Base-by-base conservation (phyloP, 2,329 filamentous ascomycete species). In the Aspergillus sp. region DNA sequence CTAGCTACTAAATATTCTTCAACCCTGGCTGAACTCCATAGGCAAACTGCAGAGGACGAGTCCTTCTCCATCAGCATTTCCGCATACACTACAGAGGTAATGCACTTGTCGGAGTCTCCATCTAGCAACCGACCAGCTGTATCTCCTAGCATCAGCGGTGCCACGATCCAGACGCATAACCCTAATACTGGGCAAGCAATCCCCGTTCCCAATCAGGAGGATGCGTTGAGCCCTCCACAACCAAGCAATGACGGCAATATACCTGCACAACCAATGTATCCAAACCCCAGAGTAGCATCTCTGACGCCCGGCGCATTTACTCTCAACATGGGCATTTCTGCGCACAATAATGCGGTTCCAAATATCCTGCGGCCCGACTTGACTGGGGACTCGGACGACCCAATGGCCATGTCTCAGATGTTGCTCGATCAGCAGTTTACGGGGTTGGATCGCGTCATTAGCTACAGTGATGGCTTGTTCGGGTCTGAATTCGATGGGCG, bases 401-500 rank as follows among this genome's bases (percentile, higher is more conserved):
- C 66, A 12, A 58, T 61, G 37, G 55, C 59, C 12, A 64, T 68
- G 15, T 65, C 68, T 9, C 61, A 62, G 19, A 61, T 65, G 37
- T 56, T 69, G 58, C 50, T 65, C 11, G 65, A 63, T 33, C 67
- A 68, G 22, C 65, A 69, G 46, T 71, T 64, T 30, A 58, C 63
- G 2, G 68, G 65, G 19, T 57, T 68, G 54, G 68, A 71, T 55
- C 64, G 68, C 9, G 64, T 71, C 1, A 69, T 71, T 52, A 70
- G 53, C 53, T 59, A 58, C 24, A 56, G 41, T 17, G 56, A 62
- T 41, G 60, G 56, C 5, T 44, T 61, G 20, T 62, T 62, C 48
- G 58, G 54, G 19, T 41, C 57, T 0, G 54, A 60, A 3, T 53
- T 51, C 7, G 56, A 54, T 37, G 57, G 40, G 5, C 40, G 39